Evolutionary conservation across 2,329 filamentous ascomycete species (phyloP), one percentile per base, ranked within the genome.

Genomic region (Hymenotorrendiella dingleyae): DNA sequence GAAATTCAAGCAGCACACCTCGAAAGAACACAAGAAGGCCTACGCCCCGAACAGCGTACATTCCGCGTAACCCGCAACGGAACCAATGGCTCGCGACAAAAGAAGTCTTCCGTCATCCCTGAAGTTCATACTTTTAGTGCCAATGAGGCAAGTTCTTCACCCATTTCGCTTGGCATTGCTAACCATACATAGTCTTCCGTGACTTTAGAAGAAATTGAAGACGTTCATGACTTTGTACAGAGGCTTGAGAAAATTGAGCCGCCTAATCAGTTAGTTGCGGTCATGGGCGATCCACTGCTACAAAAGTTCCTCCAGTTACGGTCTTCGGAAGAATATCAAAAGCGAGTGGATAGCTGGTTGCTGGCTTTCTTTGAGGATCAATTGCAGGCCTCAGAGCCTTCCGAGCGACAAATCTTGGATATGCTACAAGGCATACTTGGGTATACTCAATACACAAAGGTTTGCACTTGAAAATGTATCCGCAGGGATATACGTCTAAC

Each of bases 241-340:
- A 84, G 77, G 43, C 64, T 94, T 7, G 86, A 94, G 53, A 84
- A 74, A 52, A 80, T 94, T 20, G 85, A 93, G 61, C 67, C 89
- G 29, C 88, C 88, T 0, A 89, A 85, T 49, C 88, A 94, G 62
- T 70, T 94, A 2, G 79, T 89, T 29, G 85, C 88, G 4, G 79
- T 86, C 4, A 67, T 94, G 11, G 77, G 76, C 2, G 85, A 94
- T 56, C 83, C 83, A 3, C 68, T 94, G 22, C 73, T 91, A 1
- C 86, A 91, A 60, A 93, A 91, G 58, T 69, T 91, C 19, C 66
- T 87, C 24, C 66, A 85, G n/a, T 65, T 86, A 22, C 73, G 76
- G 37, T 75, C 81, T 2, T 72, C 76, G 26, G 64, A 67, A 12
- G 67, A 71, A 36, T 70, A 69, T 10, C 64, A 69, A 21, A 65